Evolutionary conservation across 495 filamentous ascomycete species (phyloP).

Genomic region (Chaetomium fimeti): DNA sequence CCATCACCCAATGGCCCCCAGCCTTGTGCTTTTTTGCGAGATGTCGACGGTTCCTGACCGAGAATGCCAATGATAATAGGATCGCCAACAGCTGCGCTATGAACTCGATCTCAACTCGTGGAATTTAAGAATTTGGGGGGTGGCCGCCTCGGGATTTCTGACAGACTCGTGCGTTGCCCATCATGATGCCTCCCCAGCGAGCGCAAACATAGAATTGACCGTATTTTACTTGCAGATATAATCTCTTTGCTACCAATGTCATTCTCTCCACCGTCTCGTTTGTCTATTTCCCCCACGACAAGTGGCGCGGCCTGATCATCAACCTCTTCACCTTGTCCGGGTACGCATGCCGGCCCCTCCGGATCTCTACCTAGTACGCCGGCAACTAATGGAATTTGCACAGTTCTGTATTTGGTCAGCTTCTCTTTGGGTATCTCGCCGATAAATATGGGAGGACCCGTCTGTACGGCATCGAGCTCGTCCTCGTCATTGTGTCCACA

Average conservation of each 20-base stretch:
- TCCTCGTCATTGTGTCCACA: slow-evolving; percentile 73
- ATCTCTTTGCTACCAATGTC: slow-evolving; percentile 65
- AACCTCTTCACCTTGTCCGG: slow-evolving; percentile 62
- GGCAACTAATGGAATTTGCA: neutral
- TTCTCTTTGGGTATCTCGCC: slow-evolving; percentile 71
- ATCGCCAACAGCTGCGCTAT: slow-evolving; percentile 39
- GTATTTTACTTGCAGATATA: slow-evolving; percentile 34
- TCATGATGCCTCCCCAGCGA: neutral
- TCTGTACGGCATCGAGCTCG: slow-evolving; percentile 78
- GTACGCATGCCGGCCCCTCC: slow-evolving; percentile 30
- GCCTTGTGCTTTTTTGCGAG: neutral
- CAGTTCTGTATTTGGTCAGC: slow-evolving; percentile 57
- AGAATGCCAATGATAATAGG: slow-evolving; percentile 18
- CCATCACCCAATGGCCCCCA: neutral
- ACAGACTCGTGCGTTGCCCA: slow-evolving; percentile 57
- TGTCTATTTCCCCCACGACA: slow-evolving; percentile 58
- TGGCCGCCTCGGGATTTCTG: slow-evolving; percentile 66
- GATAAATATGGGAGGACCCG: slow-evolving; percentile 72
- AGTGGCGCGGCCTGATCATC: slow-evolving; percentile 44
- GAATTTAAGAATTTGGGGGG: slow-evolving; percentile 48
- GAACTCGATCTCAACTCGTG: slow-evolving; percentile 42
- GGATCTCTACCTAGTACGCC: neutral
- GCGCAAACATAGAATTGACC: neutral
- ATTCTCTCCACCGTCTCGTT: slow-evolving; percentile 61
- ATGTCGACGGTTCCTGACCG: slow-evolving; percentile 1